Conservation (phyloP, 352 stramenopile species). For the Thalassiosira oceanica region DNA sequence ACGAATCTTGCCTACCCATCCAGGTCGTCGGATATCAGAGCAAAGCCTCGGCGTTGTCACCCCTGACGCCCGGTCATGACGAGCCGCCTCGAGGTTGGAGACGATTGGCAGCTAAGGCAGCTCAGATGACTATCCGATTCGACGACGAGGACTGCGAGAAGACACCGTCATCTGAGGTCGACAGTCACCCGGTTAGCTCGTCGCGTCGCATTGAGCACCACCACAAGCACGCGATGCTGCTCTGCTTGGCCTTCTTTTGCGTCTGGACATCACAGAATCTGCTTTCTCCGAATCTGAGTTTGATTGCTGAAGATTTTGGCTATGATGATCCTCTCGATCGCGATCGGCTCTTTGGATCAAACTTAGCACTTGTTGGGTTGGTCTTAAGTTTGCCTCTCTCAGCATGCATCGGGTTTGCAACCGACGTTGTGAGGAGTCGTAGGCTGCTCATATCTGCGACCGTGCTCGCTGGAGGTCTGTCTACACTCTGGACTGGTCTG, state of each 20-base stretch:
- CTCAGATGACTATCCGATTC: constrained; percentile 7
- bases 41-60: no score
- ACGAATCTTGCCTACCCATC: background rate
- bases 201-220: no score
- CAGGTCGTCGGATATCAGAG: no score
- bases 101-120: constrained; percentile 8
- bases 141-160: background rate
- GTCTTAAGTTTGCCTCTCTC: constrained; percentile 65
- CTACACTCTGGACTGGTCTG: constrained; percentile 35
- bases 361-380: constrained; percentile 55
- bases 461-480: constrained; percentile 32
- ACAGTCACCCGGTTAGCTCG: background rate
- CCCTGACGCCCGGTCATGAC: background rate
- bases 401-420: constrained; percentile 61
- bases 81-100: background rate
- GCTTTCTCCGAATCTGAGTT: constrained; percentile 72
- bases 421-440: constrained; percentile 56
- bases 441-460: constrained; percentile 58
- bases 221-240: constrained; percentile 60
- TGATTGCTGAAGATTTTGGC: constrained; percentile 56
- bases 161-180: background rate
- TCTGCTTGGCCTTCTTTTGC: constrained; percentile 62
- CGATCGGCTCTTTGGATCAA: constrained; percentile 67
- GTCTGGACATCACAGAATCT: constrained; percentile 70
- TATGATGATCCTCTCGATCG: constrained; percentile 46